Evolutionary conservation across 2,329 filamentous ascomycete species (phyloP).

Genomic region (Arthrinium phaeospermum): DNA sequence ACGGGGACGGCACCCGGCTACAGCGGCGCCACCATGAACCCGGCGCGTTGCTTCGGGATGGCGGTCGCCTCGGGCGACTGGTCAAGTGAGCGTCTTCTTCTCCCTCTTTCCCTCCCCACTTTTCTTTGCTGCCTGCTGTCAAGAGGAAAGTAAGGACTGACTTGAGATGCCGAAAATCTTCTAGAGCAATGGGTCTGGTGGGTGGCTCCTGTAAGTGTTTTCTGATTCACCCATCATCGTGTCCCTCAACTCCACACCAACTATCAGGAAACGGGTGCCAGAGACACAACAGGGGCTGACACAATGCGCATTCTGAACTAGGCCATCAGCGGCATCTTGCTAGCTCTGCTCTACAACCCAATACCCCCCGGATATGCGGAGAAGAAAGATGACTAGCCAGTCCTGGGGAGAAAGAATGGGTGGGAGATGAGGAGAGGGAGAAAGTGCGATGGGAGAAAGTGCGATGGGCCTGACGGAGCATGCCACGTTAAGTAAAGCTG

Average conservation of each 20-base stretch:
- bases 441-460: background rate
- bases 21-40: background rate
- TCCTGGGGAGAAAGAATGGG: background rate
- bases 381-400: background rate
- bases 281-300: background rate
- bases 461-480: background rate
- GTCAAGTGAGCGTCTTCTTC: background rate
- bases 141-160: background rate
- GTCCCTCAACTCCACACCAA: background rate
- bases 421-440: fast-evolving
- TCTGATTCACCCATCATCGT: background rate
- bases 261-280: background rate
- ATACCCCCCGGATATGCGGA: background rate
- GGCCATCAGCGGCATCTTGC: slow-evolving; percentile 4
- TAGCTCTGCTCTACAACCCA: background rate
- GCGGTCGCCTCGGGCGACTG: background rate
- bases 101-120: background rate
- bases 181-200: background rate
- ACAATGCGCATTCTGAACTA: background rate
- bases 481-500: background rate
- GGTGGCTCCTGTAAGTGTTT: background rate
- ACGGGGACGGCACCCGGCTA: background rate
- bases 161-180: background rate
- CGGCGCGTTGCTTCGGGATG: background rate
- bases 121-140: background rate